A percentile compares a stretch with the other conserved stretches of the same genome.
Conservation (phyloP, 371 early-diverging fungal species). For the Zychaea mexicana region DNA sequence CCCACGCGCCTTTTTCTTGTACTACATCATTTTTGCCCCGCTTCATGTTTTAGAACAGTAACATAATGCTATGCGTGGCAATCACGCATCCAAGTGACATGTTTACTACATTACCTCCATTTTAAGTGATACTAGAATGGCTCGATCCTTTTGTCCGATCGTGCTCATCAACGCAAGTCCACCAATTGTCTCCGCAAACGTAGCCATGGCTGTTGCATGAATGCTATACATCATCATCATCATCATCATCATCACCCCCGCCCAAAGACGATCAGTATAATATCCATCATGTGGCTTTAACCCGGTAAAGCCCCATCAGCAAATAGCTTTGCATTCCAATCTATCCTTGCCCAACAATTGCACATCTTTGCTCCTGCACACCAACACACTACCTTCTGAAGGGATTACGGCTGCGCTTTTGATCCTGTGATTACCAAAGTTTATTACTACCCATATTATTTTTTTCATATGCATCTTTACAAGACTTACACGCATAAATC, state of each 20-base stretch:
- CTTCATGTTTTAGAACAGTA: background rate
- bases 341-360: constrained; percentile 13
- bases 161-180: constrained; percentile 53
- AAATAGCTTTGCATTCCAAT: too few species aligned
- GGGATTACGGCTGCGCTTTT: constrained; percentile 21
- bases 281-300: background rate
- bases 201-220: constrained; percentile 59
- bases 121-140: constrained; percentile 45
- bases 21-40: constrained; percentile 22
- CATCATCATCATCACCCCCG: background rate
- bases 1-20: constrained; percentile 53
- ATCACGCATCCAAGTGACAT: too few species aligned
- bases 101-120: constrained; percentile 58
- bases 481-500: constrained; percentile 47
- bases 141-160: constrained; percentile 48
- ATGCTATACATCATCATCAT: constrained; percentile 28
- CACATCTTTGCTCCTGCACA: background rate
- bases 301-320: background rate
- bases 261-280: background rate
- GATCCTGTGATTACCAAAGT: constrained; percentile 28
- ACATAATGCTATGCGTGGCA: too few species aligned
- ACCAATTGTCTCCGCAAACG: constrained; percentile 67
- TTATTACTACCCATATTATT: background rate
- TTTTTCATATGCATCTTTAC: background rate
- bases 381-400: constrained; percentile 18